Evolutionary conservation across 73 alveolate species (phyloP), one percentile per base, ranked within the genome.

Genomic region (Uronychia binucleata): DNA sequence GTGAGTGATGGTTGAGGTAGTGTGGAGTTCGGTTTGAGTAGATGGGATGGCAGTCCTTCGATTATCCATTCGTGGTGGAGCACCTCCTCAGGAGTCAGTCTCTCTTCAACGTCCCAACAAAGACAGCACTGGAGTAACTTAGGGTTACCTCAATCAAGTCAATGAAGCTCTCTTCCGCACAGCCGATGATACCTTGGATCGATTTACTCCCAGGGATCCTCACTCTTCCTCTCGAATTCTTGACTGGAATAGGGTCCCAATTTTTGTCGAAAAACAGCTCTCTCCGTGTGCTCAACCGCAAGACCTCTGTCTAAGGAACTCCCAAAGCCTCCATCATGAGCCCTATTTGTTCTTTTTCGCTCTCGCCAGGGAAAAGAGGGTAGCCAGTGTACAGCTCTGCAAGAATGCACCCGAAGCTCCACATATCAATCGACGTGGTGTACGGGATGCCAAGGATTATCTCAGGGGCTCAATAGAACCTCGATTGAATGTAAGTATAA

Each of bases 391-490:
- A 84, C 5, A 92, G 86, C 81, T 92, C 97, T n/a, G 85, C 75
- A 77, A 92, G 57, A 30, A 92, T 92, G 60, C 97, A 92, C 77
- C 95, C 97, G 57, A 84, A 57, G 58, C 92, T 77, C 97, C 97
- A 92, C 93, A 92, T 89, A 79, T 92, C 97, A 74, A 92, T 92
- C 28, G 67, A 87, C 35, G 92, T 79, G n/a, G 91, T 84, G 80
- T 92, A 92, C 0, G 92, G 91, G 27, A 88, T 31, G 1, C 93
- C 95, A 32, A 92, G 87, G 75, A 92, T 86, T 1, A 92, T 90
- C 35, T 92, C 97, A 26, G 97, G 97, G 1, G 97, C 95, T 77
- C 97, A 33, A 34, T 92, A 92, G 75, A 89, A 92, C 33, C 97
- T 27, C 30, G 92, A 77, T 67, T 92, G 89, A 25, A 92, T 89